Evolutionary conservation across 805 yeast species (phyloP).

Genomic region (Priceomyces carsonii): DNA sequence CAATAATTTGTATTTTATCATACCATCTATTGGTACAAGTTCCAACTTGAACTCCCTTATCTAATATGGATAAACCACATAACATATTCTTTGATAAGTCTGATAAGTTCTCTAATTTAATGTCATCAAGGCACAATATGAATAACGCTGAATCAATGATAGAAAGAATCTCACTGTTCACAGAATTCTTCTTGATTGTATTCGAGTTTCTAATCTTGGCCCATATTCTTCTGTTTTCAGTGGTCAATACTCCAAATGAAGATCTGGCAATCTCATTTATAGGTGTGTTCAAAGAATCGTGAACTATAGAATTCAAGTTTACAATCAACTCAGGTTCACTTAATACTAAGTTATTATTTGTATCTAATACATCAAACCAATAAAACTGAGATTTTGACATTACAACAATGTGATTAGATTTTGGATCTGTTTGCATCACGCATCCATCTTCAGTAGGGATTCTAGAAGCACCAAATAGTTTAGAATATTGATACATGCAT

Average conservation of each 20-base stretch:
- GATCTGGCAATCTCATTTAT: constrained; percentile 65
- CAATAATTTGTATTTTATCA: constrained; percentile 84
- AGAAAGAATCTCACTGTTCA: constrained; percentile 68
- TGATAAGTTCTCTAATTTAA: constrained; percentile 58
- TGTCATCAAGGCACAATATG: constrained; percentile 80
- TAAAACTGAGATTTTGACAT: constrained; percentile 85
- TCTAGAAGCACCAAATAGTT: constrained; percentile 84
- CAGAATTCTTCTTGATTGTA: constrained; percentile 41
- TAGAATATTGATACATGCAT: constrained; percentile 90
- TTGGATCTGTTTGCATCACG: constrained; percentile 75
- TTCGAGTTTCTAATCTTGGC: constrained; percentile 64
- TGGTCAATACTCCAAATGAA: constrained; percentile 86
- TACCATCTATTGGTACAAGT: constrained; percentile 96
- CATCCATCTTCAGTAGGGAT: constrained; percentile 82
- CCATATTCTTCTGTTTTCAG: constrained; percentile 89
- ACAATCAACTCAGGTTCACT: constrained; percentile 73
- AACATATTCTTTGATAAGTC: constrained; percentile 81
- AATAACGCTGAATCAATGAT: constrained; percentile 82
- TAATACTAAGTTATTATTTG: constrained; percentile 66
- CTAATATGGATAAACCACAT: constrained; percentile 78
- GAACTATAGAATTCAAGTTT: constrained; percentile 73
- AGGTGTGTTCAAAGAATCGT: constrained; percentile 62
- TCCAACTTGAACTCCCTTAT: constrained; percentile 87
- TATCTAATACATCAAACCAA: constrained; percentile 91
- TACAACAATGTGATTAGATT: constrained; percentile 79